These are phyloP conservation scores for Clonostachys rosea DNA, from an alignment of 2,329 filamentous ascomycete species.

Conservation along the genomic window DNA sequence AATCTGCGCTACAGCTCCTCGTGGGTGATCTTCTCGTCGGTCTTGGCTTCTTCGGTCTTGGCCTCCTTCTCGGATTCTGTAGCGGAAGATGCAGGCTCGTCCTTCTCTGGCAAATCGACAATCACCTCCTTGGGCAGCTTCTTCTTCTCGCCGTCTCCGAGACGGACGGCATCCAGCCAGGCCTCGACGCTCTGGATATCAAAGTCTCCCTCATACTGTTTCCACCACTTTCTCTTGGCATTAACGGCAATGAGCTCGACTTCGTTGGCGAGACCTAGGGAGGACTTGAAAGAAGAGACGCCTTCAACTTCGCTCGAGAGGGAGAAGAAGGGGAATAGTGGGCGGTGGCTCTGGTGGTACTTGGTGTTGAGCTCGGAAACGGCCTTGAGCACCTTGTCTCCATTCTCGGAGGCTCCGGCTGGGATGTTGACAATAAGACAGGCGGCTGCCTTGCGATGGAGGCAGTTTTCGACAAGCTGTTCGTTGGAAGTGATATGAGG, in stretches of 20 bases:
- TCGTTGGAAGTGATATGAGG: conserved; percentile 58
- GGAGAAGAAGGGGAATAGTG: conserved; percentile 79
- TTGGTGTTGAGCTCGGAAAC: conserved; percentile 75
- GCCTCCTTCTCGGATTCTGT: conserved; percentile 17
- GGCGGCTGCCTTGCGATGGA: conserved; percentile 71
- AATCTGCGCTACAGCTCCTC: conserved; percentile 13
- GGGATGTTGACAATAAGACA: conserved; percentile 77
- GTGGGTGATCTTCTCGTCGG: conserved; percentile 9
- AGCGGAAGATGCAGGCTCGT: conserved; percentile 10
- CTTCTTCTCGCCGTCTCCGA: conserved; percentile 81
- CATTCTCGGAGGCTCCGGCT: conserved; percentile 39
- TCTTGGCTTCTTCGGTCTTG: conserved; percentile 18
- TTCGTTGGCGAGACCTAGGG: conserved; percentile 54
- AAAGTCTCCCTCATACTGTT: conserved; percentile 61
- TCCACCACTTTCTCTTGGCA: conserved; percentile 82
- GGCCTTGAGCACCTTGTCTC: conserved; percentile 53
- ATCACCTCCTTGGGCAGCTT: conserved; percentile 64
- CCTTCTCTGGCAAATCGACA: conserved; percentile 26
- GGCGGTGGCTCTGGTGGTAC: conserved; percentile 59
- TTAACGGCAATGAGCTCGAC: conserved; percentile 80
- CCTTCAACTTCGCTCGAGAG: conserved; percentile 49
- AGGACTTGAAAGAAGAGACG: conserved; percentile 33
- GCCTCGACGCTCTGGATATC: conserved; percentile 62
- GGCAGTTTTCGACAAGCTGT: conserved; percentile 65
- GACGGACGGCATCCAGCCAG: conserved; percentile 88